Conservation (phyloP, 345 rosid genomes). For the Lepidium africanum region DNA sequence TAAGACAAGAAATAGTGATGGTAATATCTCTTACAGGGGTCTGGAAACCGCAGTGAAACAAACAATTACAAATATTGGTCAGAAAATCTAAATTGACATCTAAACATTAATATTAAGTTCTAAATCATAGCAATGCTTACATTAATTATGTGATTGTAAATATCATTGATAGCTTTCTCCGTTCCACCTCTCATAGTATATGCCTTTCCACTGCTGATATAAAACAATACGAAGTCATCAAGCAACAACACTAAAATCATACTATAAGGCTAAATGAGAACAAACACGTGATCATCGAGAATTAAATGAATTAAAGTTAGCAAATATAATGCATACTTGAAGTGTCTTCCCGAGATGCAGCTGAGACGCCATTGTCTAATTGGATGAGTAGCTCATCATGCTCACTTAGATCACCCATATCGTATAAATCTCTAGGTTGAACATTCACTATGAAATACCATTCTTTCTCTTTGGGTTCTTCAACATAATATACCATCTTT, state of each 20-base stretch:
- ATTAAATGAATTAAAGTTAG: too few species aligned
- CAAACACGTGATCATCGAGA: too few species aligned
- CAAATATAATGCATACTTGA: too few species aligned
- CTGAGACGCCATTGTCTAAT: too few species aligned
- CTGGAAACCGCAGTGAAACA: constrained; percentile 38
- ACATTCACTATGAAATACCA: not conserved
- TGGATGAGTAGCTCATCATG: too few species aligned
- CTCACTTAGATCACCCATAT: not conserved
- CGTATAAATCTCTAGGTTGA: not conserved
- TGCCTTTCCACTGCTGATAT: constrained; percentile 85
- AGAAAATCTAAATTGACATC: constrained; percentile 1
- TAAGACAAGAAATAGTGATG: constrained; percentile 89
- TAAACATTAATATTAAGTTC: not conserved
- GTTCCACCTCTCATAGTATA: constrained; percentile 98
- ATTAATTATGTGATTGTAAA: constrained; percentile 72
- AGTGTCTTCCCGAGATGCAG: too few species aligned
- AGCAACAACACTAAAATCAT: too few species aligned
- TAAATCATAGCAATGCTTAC: constrained; percentile 37
- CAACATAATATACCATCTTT: not conserved
- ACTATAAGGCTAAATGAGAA: too few species aligned
- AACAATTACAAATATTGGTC: not conserved
- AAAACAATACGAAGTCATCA: too few species aligned
- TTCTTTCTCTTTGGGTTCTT: not conserved
- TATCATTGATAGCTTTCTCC: constrained; percentile 93
- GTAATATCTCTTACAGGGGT: constrained; percentile 94